Base-by-base conservation (phyloP, 768 basidiomycete species). In the Hypholoma sublateritium region DNA sequence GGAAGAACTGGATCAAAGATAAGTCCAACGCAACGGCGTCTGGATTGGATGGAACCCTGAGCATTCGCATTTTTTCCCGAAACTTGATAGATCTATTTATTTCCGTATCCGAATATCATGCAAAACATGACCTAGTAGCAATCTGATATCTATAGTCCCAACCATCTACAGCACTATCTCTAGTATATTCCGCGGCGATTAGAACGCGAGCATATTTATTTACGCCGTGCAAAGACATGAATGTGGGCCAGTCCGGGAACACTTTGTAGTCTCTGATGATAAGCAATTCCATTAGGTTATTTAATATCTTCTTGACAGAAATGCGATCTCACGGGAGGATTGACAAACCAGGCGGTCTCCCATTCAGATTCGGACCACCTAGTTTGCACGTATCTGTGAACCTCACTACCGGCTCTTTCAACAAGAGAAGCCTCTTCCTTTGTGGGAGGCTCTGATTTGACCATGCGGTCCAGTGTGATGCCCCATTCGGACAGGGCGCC, bases 271-370 rank as follows among this genome's bases (percentile, higher is more conserved):
- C 91, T 82, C 90, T 91, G 69, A 25, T 53, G 24, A 42, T 50
- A 49, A 32, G 28, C 28, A 32, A 32, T 7, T 32, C 28, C 28
- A 32, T 32, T 49, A 41, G 57, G 46, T 19, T 52, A 36, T 42
- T 4, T 32, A 36, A 53, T n/a, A 42, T 2, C 25, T 41, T 42
- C 56, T 35, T 16, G 14, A 49, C 44, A 37, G 22, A 39, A 8
- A 52, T 2, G 21, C 24, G 12, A 4, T 71, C 88, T 67, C 64
- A 94, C 92, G 49, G 87, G 89, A 42, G 92, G 92, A 66, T 94
- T 94, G 42, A 92, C 88, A 65, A 93, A 93, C 93, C 93, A 95
- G 1, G 89, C 90, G 0, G 91, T 91, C 72, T 95, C 93, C 91
- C 90, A 95, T n/a, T 81, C 79, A 4, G 65, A 68, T 65, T 91